phyloP scores from a whole-genome alignment of 1,284 basidiomycete genomes.

The Apiotrichum laibachii region DNA sequence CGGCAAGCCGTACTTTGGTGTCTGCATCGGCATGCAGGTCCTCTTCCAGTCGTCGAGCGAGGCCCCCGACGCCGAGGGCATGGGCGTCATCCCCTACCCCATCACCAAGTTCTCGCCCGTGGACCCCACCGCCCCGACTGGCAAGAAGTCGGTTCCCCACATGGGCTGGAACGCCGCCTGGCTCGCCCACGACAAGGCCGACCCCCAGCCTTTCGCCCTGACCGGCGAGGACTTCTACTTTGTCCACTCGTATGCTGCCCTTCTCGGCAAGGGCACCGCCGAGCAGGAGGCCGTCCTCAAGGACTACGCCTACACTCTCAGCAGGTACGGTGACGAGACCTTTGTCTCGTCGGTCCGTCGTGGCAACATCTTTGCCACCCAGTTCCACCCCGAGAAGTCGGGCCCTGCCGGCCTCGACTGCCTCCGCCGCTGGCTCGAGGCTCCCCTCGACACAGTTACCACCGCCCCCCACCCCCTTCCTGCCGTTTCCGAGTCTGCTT shows the following conservation, averaged over 20 bases:
- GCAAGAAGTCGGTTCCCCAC: constrained; percentile 83
- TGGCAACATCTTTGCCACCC: constrained; percentile 86
- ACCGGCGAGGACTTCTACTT: constrained; percentile 77
- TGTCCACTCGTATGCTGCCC: constrained; percentile 86
- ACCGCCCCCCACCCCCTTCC: constrained; percentile 19
- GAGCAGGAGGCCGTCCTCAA: constrained; percentile 51
- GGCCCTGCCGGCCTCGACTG: constrained; percentile 84
- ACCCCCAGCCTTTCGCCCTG: constrained; percentile 48
- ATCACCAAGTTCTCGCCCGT: constrained; percentile 49
- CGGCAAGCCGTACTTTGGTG: constrained; percentile 92
- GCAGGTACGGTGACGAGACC: constrained; percentile 90
- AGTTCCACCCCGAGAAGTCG: constrained; percentile 99
- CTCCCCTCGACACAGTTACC: constrained; percentile 42
- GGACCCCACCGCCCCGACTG: constrained; percentile 25
- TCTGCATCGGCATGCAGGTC: constrained; percentile 97
- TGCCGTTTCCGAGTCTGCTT: neutral
- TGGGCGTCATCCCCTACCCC: constrained; percentile 51
- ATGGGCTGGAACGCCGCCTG: constrained; percentile 91
- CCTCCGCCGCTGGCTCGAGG: constrained; percentile 77
- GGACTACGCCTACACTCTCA: constrained; percentile 77
- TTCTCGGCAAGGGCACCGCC: constrained; percentile 55
- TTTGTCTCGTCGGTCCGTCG: constrained; percentile 83
- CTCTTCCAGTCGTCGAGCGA: constrained; percentile 86
- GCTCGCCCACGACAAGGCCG: constrained; percentile 27
- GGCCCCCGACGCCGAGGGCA: constrained; percentile 50